These are phyloP conservation scores for Aspergillus bombycis DNA, from an alignment of 2,329 filamentous ascomycete genomes.

Conservation along the genomic window DNA sequence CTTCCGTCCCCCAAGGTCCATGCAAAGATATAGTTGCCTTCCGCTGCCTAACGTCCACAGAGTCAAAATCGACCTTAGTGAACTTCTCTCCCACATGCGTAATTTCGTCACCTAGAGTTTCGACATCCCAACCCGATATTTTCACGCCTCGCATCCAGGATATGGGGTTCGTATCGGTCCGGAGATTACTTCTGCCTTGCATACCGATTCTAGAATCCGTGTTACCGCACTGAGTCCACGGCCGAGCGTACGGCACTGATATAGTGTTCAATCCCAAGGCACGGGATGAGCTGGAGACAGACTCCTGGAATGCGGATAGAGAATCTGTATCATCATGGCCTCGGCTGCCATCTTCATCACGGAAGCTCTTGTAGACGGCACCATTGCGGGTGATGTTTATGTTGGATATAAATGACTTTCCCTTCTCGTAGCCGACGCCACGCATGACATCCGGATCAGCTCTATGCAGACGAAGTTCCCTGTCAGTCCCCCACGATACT, in stretches of 20 bases:
- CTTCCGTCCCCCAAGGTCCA: conserved; percentile 61
- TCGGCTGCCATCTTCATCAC: conserved; percentile 66
- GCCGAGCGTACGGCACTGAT: conserved; percentile 56
- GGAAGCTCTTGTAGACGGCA: conserved; percentile 82
- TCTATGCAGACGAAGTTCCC: conserved; percentile 76
- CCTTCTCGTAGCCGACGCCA: conserved; percentile 73
- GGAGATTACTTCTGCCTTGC: conserved; percentile 51
- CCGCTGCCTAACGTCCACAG: conserved; percentile 58
- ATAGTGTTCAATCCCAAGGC: conserved; percentile 53
- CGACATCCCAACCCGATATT: conserved; percentile 57
- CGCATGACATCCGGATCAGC: conserved; percentile 67
- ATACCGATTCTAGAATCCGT: conserved; percentile 53
- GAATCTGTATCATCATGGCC: conserved; percentile 57
- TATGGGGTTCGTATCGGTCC: conserved; percentile 60
- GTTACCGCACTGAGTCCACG: conserved; percentile 48
- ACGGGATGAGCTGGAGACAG: conserved; percentile 24
- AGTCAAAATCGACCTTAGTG: conserved; percentile 62
- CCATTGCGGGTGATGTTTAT: conserved; percentile 79
- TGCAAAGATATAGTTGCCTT: conserved; percentile 60
- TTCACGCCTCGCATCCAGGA: conserved; percentile 69
- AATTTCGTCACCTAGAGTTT: conserved; percentile 63
- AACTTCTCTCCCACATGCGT: conserved; percentile 64
- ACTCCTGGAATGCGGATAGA: conserved; percentile 30
- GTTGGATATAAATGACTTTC: conserved; percentile 64
- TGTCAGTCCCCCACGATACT: conserved; percentile 90